phyloP scores from a whole-genome alignment of 2,329 filamentous ascomycete species.

The Fusarium vanettenii region DNA sequence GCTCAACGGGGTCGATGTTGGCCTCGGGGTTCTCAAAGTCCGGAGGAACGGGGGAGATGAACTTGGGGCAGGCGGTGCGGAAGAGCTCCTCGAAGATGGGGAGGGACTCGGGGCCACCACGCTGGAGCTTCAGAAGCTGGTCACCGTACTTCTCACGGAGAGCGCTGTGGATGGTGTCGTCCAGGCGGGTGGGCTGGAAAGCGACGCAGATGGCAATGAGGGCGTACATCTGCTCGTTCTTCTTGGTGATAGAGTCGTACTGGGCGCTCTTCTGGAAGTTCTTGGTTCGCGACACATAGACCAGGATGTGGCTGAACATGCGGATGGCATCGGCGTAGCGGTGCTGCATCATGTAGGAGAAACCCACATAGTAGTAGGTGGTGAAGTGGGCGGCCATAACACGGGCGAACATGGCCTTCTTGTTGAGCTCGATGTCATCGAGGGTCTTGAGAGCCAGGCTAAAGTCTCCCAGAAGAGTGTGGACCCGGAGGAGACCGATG shows the following conservation, averaged over 20 bases:
- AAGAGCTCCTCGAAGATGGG: conserved; percentile 99
- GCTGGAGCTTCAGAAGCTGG: conserved; percentile 96
- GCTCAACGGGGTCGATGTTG: conserved; percentile 97
- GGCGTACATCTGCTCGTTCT: conserved; percentile 99
- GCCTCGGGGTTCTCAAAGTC: conserved; percentile 97
- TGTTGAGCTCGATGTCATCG: conserved; percentile 99
- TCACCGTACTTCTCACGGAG: conserved; percentile 99
- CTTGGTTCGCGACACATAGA: conserved; percentile 99
- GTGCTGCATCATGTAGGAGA: conserved; percentile 99
- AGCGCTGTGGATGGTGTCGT: conserved; percentile 98
- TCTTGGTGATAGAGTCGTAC: conserved; percentile 99
- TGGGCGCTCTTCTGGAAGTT: conserved; percentile 99
- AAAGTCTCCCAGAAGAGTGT: conserved; percentile 97
- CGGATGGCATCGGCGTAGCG: conserved; percentile 98
- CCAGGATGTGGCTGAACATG: conserved; percentile 99
- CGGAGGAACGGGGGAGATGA: conserved; percentile 96
- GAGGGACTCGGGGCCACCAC: conserved; percentile 92
- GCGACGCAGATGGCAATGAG: conserved; percentile 98
- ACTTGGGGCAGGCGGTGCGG: conserved; percentile 97
- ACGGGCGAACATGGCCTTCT: conserved; percentile 99
- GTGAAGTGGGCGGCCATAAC: conserved; percentile 99
- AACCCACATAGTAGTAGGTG: conserved; percentile 99
- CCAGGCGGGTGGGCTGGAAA: conserved; percentile 95
- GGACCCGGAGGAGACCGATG: conserved; percentile 94
- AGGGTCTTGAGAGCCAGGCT: conserved; percentile 98